Evolutionary conservation across 2,329 filamentous ascomycete species (phyloP).

Genomic region (Raffaelea ambrosiae): DNA sequence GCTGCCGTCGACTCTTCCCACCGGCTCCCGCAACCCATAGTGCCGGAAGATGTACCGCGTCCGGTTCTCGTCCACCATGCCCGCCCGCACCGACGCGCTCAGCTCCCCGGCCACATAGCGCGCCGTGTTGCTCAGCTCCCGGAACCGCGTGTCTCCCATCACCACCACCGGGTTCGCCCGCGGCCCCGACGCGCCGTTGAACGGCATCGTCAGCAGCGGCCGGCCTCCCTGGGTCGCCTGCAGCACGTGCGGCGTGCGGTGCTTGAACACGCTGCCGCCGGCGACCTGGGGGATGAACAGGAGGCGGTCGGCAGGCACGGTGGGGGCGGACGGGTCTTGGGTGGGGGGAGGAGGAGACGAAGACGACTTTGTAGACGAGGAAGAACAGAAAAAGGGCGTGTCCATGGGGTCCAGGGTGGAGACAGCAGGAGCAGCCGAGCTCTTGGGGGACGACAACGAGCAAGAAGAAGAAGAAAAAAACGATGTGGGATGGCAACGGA

Average conservation of each 20-base stretch:
- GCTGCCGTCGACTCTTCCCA: no score
- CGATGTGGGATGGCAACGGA: background rate
- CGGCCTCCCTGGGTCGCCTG: conserved; percentile 1
- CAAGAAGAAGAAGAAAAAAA: background rate
- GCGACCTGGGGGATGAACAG: conserved; percentile 2
- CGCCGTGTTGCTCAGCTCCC: background rate
- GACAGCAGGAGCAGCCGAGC: no score
- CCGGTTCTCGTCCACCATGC: conserved; percentile 8
- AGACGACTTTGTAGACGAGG: no score
- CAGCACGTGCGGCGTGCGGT: background rate
- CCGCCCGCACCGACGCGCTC: conserved; percentile 1
- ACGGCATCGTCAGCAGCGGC: conserved; percentile 3
- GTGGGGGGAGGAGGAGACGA: no score
- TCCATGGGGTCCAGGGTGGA: no score
- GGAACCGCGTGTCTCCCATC: background rate
- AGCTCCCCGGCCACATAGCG: conserved; percentile 6
- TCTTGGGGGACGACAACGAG: no score
- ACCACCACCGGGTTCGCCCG: conserved; percentile 1
- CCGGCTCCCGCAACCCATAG: conserved; percentile 4
- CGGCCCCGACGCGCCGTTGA: conserved; percentile 8
- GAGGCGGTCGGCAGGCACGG: background rate
- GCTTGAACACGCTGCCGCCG: conserved; percentile 1
- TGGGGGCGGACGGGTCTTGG: no score
- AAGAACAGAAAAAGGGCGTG: no score
- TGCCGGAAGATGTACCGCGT: conserved; percentile 5